Conservation (phyloP, 805 yeast species). For the Teunomyces kruisii region DNA sequence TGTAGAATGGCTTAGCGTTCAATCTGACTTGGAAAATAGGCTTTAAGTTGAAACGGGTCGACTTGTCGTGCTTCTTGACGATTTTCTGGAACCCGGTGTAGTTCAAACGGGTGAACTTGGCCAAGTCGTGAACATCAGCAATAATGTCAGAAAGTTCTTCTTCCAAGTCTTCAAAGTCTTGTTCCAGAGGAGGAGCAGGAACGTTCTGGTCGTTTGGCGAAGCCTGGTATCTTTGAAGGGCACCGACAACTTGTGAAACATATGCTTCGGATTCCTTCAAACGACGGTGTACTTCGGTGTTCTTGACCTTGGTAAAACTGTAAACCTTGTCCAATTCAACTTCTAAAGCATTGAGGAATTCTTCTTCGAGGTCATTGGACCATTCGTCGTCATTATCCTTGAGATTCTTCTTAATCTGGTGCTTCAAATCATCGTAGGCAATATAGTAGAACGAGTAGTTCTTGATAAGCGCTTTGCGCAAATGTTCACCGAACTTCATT, state of each 20-base stretch:
- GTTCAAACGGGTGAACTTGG: slow-evolving; percentile 88
- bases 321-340: slow-evolving; percentile 89
- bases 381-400: slow-evolving; percentile 58
- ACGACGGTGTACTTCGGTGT: slow-evolving; percentile 80
- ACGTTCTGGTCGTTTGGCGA: slow-evolving; percentile 42
- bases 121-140: slow-evolving; percentile 96
- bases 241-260: slow-evolving; percentile 65
- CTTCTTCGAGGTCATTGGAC: slow-evolving; percentile 79
- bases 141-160: slow-evolving; percentile 65
- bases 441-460: slow-evolving; percentile 90
- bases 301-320: slow-evolving; percentile 85
- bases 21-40: slow-evolving; percentile 93
- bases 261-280: slow-evolving; percentile 77
- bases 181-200: slow-evolving; percentile 37
- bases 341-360: slow-evolving; percentile 73
- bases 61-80: slow-evolving; percentile 93
- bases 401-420: slow-evolving; percentile 69
- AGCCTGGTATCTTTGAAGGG: slow-evolving; percentile 23
- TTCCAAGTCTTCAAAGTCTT: slow-evolving; percentile 44
- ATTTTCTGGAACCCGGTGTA: slow-evolving; percentile 97
- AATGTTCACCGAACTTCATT: slow-evolving; percentile 96
- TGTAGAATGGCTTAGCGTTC: slow-evolving; percentile 92
- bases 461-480: slow-evolving; percentile 83
- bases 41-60: slow-evolving; percentile 66
- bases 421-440: slow-evolving; percentile 87